These are phyloP conservation scores for Garcia nutans DNA, from an alignment of 345 rosid species.

Conservation along the genomic window DNA sequence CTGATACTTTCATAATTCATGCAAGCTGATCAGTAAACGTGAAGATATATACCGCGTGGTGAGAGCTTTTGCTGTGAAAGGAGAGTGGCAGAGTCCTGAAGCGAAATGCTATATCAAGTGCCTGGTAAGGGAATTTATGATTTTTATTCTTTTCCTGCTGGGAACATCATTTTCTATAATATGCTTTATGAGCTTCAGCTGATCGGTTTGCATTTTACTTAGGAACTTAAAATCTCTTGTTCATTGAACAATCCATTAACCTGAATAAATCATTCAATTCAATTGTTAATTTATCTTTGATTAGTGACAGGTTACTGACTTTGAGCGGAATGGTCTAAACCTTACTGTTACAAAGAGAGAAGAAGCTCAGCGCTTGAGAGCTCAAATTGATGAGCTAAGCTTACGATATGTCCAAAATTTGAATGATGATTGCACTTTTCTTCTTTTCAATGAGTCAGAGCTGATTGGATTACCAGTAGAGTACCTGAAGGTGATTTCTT, in stretches of 20 bases:
- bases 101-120: conserved; percentile 56
- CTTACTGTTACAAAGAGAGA: conserved; percentile 75
- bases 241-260: conserved; percentile 3
- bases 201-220: not conserved
- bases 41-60: conserved; percentile 79
- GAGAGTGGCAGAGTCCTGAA: conserved; percentile 57
- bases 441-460: conserved; percentile 64
- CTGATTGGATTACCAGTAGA: conserved; percentile 75
- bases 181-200: not conserved
- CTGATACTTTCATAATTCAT: conserved; percentile 31
- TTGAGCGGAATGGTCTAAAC: conserved; percentile 82
- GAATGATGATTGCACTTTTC: conserved; percentile 64
- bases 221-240: not conserved
- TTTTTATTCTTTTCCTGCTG: conserved; percentile 2
- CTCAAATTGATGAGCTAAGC: conserved; percentile 74
- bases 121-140: conserved; percentile 66
- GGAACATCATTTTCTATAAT: not conserved
- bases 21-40: conserved; percentile 64
- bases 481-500: conserved; percentile 57
- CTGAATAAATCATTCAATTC: conserved; percentile 21
- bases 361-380: conserved; percentile 69
- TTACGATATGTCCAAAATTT: conserved; percentile 64
- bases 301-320: conserved; percentile 96
- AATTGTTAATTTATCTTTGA: conserved; percentile 44
- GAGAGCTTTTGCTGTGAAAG: conserved; percentile 61